Base-by-base conservation (phyloP, 306 rosid species). In the Glycine tomentella region DNA sequence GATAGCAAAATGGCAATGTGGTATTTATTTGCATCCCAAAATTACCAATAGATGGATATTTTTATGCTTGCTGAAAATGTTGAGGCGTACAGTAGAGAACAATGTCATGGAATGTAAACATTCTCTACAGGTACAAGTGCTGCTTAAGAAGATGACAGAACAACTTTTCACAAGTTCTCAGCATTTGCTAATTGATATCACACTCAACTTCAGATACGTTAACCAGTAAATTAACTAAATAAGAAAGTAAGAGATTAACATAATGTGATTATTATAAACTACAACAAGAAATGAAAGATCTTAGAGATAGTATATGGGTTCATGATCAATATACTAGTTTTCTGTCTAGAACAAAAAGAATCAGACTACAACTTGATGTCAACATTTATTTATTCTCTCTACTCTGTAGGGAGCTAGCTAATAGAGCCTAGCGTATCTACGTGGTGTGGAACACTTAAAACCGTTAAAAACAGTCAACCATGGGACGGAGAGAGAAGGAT, bases 361-460 rank as follows among this genome's bases (percentile, higher is more conserved):
- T 42, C 44, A 20, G 50, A 50, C 11, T 62, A 51, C 4, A 63
- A 62, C 74, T 76, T n/a, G 46, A 77, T 61, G 45, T 71, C 75
- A 83, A 75, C 31, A 45, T 72, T 33, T 52, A 52, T 72, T 72
- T 52, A 52, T 72, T 72, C 82, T 77, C 69, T 50, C 11, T 31
- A 44, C 51, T 71, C 25, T 38, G 57, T 64, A 31, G 15, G 38
- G 44, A 38, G 7, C 44, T 15, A 16, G 25, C 81, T 16, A 13
- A 63, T n/a, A 62, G 66, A 55, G 77, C 48, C 15, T 38, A 16
- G 34, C 8, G 38, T 11, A 36, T 53, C 65, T 77, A 57, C 48
- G 15, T 74, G 42, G n/a, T 13, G 57, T 59, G 62, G 59, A 77
- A 31, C 71, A 50, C 50, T 72, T 70, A 62, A 58, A 46, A 48